phyloP scores from a whole-genome alignment of 208 protist species.

The Trypanosoma vivax region DNA sequence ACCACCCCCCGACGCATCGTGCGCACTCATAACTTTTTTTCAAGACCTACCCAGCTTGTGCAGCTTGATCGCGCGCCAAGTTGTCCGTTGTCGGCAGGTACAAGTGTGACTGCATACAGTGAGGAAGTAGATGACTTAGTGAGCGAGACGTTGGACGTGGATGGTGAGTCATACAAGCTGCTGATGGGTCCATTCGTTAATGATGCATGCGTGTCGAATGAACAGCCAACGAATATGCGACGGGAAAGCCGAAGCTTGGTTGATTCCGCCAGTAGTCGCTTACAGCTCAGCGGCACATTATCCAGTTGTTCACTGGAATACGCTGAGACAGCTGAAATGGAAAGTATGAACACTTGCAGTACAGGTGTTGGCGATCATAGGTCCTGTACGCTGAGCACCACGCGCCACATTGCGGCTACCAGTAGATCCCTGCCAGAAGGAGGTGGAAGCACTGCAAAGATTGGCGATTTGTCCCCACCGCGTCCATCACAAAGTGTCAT shows the following conservation, averaged over 20 bases:
- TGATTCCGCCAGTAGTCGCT: not conserved
- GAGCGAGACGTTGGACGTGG: slow-evolving; percentile 32
- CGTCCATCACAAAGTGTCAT: slow-evolving; percentile 23
- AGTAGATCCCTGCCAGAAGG: not conserved
- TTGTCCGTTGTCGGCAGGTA: slow-evolving; percentile 23
- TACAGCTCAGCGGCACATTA: slow-evolving; percentile 13
- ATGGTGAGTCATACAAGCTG: not conserved
- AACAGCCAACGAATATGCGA: no score
- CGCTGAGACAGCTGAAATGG: slow-evolving; percentile 13
- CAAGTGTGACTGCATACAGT: slow-evolving; percentile 31
- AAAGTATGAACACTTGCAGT: slow-evolving; percentile 75
- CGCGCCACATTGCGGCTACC: not conserved
- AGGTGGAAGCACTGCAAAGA: not conserved
- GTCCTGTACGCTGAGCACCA: not conserved
- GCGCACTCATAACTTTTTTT: slow-evolving; percentile 32
- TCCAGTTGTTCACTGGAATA: slow-evolving; percentile 21
- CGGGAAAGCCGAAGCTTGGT: slow-evolving; percentile 4
- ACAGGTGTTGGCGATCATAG: slow-evolving; percentile 26
- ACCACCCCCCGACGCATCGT: slow-evolving; percentile 54
- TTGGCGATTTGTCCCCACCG: not conserved
- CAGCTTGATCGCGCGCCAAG: slow-evolving; percentile 32
- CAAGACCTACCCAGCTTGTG: slow-evolving; percentile 48
- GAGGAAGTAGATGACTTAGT: slow-evolving; percentile 50
- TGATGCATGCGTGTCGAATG: no score
- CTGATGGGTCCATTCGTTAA: not conserved